Evolutionary conservation across 176 grass and related monocot genomes (phyloP).

Genomic region (Ampelocalamus luodianensis): DNA sequence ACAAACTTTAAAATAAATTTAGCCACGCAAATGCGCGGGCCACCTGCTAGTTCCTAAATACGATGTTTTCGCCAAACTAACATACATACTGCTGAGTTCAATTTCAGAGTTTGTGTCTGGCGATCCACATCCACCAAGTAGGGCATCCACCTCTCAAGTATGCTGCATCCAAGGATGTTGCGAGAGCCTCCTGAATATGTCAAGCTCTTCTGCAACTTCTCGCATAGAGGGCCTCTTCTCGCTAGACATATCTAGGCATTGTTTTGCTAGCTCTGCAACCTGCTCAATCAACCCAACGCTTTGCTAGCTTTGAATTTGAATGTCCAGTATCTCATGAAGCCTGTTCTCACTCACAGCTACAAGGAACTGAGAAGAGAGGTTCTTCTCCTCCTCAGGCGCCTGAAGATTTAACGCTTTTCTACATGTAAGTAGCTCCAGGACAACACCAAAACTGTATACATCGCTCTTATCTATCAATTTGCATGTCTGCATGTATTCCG

Average conservation of each 20-base stretch:
- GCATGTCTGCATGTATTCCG: slow-evolving; percentile 26
- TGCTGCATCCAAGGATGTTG: slow-evolving; percentile 11
- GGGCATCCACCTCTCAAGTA: slow-evolving; percentile 24
- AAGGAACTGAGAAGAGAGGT: slow-evolving; percentile 12
- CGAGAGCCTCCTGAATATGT: slow-evolving; percentile 28
- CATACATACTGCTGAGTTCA: too few species aligned
- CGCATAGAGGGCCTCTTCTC: slow-evolving; percentile 45
- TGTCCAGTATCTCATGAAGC: slow-evolving; percentile 45
- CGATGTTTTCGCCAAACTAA: too few species aligned
- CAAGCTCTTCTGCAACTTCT: slow-evolving; percentile 40
- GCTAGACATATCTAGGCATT: slow-evolving; percentile 43
- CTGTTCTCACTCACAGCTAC: slow-evolving; percentile 21
- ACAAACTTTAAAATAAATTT: too few species aligned
- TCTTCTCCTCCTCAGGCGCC: neutral
- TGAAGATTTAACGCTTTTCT: slow-evolving; percentile 33
- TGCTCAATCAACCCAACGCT: slow-evolving; percentile 6
- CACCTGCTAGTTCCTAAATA: too few species aligned
- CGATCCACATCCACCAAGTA: neutral
- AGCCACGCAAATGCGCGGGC: too few species aligned
- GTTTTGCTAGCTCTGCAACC: neutral
- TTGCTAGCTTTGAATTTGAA: slow-evolving; percentile 19
- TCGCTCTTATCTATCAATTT: slow-evolving; percentile 43
- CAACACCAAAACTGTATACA: slow-evolving; percentile 36
- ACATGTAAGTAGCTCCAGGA: slow-evolving; percentile 36
- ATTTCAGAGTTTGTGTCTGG: neutral